Evolutionary conservation across 768 basidiomycete species (phyloP), one percentile per base, ranked within the genome.

Genomic region (Krasilnikovozyma curviuscula): DNA sequence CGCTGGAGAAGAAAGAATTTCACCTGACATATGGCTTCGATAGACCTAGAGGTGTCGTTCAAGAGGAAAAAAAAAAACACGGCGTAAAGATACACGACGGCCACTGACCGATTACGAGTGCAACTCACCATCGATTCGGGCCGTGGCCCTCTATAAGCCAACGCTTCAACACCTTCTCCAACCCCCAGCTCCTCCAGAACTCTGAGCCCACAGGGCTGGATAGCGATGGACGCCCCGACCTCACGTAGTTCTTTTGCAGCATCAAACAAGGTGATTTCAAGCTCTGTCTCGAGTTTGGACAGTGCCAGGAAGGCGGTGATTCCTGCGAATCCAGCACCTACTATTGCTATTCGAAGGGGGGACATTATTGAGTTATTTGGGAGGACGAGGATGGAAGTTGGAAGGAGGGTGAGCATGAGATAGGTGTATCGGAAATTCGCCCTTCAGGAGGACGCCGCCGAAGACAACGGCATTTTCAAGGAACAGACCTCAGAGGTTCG

Each of bases 121-220:
- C n/a, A 16, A 32, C 44, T 29, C 30, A 45, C 33, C 45, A 46
- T 46, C 3, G 35, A 39, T 12, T 34, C 45, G 16, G 4, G 27
- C 8, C 23, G 28, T 10, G 45, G 34, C 16, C 34, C 35, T 29
- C 45, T 23, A 38, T 37, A 46, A 23, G 45, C 45, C 4, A 46
- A 9, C 13, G 28, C 24, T 19, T 46, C 34, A 19, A 46, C 45
- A 25, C 39, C 25, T 9, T 19, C 9, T 2, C 45, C 45, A 9
- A 46, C 35, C 0, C 45, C 45, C 30, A 46, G 45, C 45, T 46
- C 39, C 35, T 46, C 45, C n/a, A 46, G 34, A 7, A 46, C 30
- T 1, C 45, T 13, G 8, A 46, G 21, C 4, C 45, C 34, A 25
- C 45, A 46, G 3, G 45, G 45, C 23, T 46, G 45, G 1, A 46